Conservation (phyloP, 202 grass and related monocot species). For the Zoysia matrella region DNA sequence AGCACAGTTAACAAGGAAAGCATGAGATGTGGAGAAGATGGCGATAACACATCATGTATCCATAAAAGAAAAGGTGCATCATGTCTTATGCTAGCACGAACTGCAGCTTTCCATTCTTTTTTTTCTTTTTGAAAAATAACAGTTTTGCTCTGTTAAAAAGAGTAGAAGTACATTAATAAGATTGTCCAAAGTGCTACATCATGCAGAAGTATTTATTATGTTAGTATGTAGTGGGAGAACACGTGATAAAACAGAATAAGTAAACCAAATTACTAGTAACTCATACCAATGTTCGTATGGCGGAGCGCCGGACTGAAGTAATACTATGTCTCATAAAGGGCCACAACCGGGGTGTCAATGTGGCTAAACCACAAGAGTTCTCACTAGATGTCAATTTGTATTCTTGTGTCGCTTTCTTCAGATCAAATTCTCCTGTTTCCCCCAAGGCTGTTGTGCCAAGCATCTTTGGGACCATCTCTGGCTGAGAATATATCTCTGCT, state of each 20-base stretch:
- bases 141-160: slow-evolving; percentile 21
- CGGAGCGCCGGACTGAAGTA: slow-evolving; percentile 89
- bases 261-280: slow-evolving; percentile 24
- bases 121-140: background rate
- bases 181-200: slow-evolving; percentile 13
- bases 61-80: background rate
- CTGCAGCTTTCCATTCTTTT: slow-evolving; percentile 12
- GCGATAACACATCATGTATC: slow-evolving; percentile 14
- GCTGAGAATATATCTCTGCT: slow-evolving; percentile 98
- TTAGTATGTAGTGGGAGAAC: slow-evolving; percentile 11
- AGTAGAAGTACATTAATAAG: background rate
- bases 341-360: slow-evolving; percentile 81
- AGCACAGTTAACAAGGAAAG: slow-evolving; percentile 43
- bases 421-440: slow-evolving; percentile 67
- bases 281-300: slow-evolving; percentile 91
- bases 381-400: slow-evolving; percentile 57
- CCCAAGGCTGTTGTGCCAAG: slow-evolving; percentile 61
- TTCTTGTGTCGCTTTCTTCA: slow-evolving; percentile 63
- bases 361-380: slow-evolving; percentile 84
- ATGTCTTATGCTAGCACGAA: slow-evolving; percentile 14
- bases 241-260: slow-evolving; percentile 12
- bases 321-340: slow-evolving; percentile 99
- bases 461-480: slow-evolving; percentile 97
- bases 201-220: slow-evolving; percentile 25
- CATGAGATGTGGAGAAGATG: slow-evolving; percentile 34